These are phyloP conservation scores for Phoenix roebelenii DNA, from an alignment of 176 grass and related monocot genomes.

Conservation along the genomic window DNA sequence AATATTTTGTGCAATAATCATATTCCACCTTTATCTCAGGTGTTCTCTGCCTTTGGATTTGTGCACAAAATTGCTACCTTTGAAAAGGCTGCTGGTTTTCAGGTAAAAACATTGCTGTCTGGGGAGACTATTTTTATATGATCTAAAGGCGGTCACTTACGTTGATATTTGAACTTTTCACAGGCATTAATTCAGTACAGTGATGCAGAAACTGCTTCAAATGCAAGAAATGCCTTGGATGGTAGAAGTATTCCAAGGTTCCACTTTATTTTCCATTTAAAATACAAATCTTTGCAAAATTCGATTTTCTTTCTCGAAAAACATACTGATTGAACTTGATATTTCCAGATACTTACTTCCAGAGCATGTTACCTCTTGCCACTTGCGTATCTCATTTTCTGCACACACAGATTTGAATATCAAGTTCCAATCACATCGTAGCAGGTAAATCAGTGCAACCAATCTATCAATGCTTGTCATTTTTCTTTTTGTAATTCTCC, in stretches of 20 bases:
- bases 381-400: constrained; percentile 94
- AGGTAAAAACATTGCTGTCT: constrained; percentile 26
- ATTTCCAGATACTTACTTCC: constrained; percentile 79
- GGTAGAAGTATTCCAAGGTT: constrained; percentile 99
- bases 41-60: constrained; percentile 95
- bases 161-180: constrained; percentile 20
- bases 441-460: constrained; percentile 44
- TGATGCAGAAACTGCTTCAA: constrained; percentile 76
- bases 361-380: constrained; percentile 52
- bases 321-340: constrained; percentile 13
- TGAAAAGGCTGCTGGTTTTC: constrained; percentile 97
- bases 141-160: neutral
- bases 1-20: too few relatives aligned
- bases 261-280: constrained; percentile 10
- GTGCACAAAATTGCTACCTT: constrained; percentile 99
- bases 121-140: neutral
- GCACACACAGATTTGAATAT: constrained; percentile 97
- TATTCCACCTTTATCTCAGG: constrained; percentile 24
- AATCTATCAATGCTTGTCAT: too few relatives aligned
- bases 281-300: neutral
- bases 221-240: constrained; percentile 82
- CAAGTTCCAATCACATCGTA: constrained; percentile 96
- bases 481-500: too few relatives aligned
- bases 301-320: neutral
- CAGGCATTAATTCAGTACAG: constrained; percentile 95